phyloP scores from a whole-genome alignment of 208 protist species.

The Leishmania major region DNA sequence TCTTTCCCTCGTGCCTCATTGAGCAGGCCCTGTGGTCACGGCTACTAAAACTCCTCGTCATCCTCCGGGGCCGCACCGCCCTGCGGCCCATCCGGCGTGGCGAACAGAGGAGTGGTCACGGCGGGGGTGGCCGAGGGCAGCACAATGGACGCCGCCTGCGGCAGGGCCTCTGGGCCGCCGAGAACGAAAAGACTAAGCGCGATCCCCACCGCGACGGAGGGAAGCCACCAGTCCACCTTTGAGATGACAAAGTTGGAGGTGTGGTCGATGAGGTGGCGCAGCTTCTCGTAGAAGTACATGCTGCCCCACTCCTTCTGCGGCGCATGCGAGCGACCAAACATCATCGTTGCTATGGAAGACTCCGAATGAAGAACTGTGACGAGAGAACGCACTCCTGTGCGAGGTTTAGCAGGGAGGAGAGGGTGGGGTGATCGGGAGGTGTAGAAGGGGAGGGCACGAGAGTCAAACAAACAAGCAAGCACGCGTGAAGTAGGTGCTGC shows the following conservation, averaged over 20 bases:
- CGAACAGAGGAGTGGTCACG: slow-evolving; percentile 58
- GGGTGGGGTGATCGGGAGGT: not conserved
- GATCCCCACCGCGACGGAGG: slow-evolving; percentile 75
- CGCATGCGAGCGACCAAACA: slow-evolving; percentile 71
- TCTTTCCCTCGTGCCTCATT: not conserved
- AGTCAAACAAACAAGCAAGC: not conserved
- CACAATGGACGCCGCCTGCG: slow-evolving; percentile 49
- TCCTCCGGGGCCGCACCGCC: slow-evolving; percentile 37
- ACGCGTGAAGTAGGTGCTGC: not conserved
- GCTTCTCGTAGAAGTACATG: slow-evolving; percentile 88
- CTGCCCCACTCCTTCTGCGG: slow-evolving; percentile 80
- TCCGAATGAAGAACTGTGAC: not conserved
- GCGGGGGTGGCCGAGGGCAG: slow-evolving; percentile 58
- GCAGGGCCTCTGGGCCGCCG: slow-evolving; percentile 62
- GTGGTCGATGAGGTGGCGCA: slow-evolving; percentile 86
- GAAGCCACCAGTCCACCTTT: slow-evolving; percentile 87
- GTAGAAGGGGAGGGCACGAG: not conserved
- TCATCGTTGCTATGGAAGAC: slow-evolving; percentile 24
- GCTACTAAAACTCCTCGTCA: slow-evolving; percentile 43
- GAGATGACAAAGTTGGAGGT: slow-evolving; percentile 71
- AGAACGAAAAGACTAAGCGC: slow-evolving; percentile 74
- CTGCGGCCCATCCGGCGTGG: slow-evolving; percentile 28
- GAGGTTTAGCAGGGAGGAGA: not conserved
- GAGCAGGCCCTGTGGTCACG: not conserved
- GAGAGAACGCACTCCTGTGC: not conserved